Percentiles rank a stretch among this genome's conserved stretches.
Conservation (phyloP, 768 basidiomycete species). For the Suillus hirtellus region DNA sequence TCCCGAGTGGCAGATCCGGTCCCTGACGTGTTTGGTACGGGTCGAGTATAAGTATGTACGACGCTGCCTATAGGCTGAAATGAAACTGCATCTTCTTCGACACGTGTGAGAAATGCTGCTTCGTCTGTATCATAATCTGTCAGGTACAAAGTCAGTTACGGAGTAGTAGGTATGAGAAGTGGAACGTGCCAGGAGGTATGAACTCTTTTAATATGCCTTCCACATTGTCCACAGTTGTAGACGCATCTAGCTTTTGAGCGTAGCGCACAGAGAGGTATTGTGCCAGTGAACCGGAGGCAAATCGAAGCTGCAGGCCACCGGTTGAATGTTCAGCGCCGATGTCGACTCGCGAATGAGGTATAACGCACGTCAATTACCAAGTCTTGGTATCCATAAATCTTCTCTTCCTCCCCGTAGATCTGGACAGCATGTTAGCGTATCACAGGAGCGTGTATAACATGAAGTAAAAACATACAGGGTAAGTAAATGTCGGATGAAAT, state of each 20-base stretch:
- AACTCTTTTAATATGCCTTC: constrained; percentile 74
- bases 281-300: constrained; percentile 84
- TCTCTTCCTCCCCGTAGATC: constrained; percentile 97
- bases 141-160: not conserved
- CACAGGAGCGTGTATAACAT: not conserved
- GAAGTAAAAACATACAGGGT: constrained; percentile 61
- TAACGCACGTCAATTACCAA: constrained; percentile 76
- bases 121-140: constrained; percentile 73
- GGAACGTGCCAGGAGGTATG: constrained; percentile 64
- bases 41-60: constrained; percentile 76
- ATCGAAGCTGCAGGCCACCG: constrained; percentile 55
- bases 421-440: constrained; percentile 26
- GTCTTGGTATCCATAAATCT: constrained; percentile 90
- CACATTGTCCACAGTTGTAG: constrained; percentile 82
- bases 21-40: constrained; percentile 33
- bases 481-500: constrained; percentile 91
- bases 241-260: constrained; percentile 61
- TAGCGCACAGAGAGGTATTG: constrained; percentile 74
- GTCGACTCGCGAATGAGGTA: not conserved
- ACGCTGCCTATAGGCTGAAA: constrained; percentile 80
- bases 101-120: constrained; percentile 61
- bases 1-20: constrained; percentile 39
- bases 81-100: constrained; percentile 72
- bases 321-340: constrained; percentile 6
- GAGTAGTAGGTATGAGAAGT: constrained; percentile 3